Percentiles rank a stretch among this genome's conserved stretches.
Conservation (phyloP, 2,329 filamentous ascomycete genomes). For the Sporothrix curviconia region DNA sequence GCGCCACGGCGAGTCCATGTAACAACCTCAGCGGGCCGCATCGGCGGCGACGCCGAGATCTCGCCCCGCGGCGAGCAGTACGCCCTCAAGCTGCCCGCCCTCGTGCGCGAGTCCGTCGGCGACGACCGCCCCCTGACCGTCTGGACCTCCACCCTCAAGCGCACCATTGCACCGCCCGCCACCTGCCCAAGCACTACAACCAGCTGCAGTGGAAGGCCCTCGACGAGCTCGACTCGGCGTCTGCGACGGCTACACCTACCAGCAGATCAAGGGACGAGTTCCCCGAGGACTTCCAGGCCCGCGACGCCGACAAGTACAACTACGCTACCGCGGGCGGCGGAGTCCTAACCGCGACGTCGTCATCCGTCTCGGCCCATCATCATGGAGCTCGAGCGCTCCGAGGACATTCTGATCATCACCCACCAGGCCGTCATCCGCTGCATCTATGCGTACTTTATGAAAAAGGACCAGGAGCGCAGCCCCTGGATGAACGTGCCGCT, state of each 20-base stretch:
- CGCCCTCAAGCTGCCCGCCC: constrained; percentile 72
- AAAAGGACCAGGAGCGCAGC: constrained; percentile 83
- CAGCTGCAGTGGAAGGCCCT: constrained; percentile 98
- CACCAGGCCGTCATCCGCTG: constrained; percentile 95
- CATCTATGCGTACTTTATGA: constrained; percentile 99
- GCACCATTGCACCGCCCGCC: constrained; percentile 85
- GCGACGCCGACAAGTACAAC: constrained; percentile 99
- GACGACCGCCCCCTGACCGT: constrained; percentile 55
- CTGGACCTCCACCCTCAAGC: constrained; percentile 59
- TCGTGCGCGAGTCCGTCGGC: constrained; percentile 79
- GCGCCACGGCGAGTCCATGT: constrained; percentile 91
- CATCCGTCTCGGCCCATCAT: constrained; percentile 95
- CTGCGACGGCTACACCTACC: constrained; percentile 93
- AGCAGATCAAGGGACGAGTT: constrained; percentile 86
- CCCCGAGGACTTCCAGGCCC: constrained; percentile 89
- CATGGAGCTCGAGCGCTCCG: constrained; percentile 94
- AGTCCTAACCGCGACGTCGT: constrained; percentile 95
- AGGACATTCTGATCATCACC: constrained; percentile 96
- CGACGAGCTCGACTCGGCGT: constrained; percentile 92
- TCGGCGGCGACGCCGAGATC: constrained; percentile 84
- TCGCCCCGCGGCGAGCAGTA: constrained; percentile 85
- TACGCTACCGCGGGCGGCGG: constrained; percentile 95
- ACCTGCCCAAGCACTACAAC: constrained; percentile 74
- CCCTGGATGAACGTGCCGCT: constrained; percentile 99
- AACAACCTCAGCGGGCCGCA: constrained; percentile 83